Evolutionary conservation across 225 moss, liverwort and hornwort genomes (phyloP).

Genomic region (Bryum argenteum): DNA sequence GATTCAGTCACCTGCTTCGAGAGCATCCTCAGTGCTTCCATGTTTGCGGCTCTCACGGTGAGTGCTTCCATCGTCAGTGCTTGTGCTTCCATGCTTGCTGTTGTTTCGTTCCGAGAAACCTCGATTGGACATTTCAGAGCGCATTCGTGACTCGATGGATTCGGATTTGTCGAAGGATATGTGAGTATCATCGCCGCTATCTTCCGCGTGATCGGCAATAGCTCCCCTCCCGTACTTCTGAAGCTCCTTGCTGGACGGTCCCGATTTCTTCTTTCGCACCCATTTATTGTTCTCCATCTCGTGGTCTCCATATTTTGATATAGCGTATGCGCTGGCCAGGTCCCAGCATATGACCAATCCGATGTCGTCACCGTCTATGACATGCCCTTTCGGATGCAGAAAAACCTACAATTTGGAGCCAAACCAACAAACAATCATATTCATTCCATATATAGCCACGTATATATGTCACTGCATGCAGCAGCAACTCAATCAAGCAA

Average conservation of each 20-base stretch:
- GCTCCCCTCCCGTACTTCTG: constrained; percentile 47
- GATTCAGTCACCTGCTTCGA: constrained; percentile 36
- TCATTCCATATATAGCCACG: too few species aligned
- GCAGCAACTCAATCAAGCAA: neutral
- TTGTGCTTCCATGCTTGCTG: constrained; percentile 14
- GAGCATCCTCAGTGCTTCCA: constrained; percentile 20
- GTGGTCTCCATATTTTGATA: constrained; percentile 45
- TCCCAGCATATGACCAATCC: constrained; percentile 59
- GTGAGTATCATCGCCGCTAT: constrained; percentile 11
- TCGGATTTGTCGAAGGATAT: constrained; percentile 20
- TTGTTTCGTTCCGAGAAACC: constrained; percentile 21
- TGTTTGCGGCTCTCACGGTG: constrained; percentile 14
- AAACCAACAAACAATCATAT: neutral
- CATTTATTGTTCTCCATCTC: constrained; percentile 36
- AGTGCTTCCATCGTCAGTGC: neutral
- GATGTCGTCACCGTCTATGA: constrained; percentile 45
- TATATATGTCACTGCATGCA: neutral
- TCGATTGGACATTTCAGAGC: constrained; percentile 34
- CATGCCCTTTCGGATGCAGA: constrained; percentile 55
- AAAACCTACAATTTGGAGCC: constrained; percentile 40
- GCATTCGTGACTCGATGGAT: constrained; percentile 48
- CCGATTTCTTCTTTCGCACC: constrained; percentile 25
- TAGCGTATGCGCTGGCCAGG: constrained; percentile 44
- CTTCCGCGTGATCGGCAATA: constrained; percentile 27
- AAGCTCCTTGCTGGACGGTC: constrained; percentile 22